These are phyloP conservation scores for Macroventuria anomochaeta DNA, from an alignment of 2,329 filamentous ascomycete species.

Conservation along the genomic window DNA sequence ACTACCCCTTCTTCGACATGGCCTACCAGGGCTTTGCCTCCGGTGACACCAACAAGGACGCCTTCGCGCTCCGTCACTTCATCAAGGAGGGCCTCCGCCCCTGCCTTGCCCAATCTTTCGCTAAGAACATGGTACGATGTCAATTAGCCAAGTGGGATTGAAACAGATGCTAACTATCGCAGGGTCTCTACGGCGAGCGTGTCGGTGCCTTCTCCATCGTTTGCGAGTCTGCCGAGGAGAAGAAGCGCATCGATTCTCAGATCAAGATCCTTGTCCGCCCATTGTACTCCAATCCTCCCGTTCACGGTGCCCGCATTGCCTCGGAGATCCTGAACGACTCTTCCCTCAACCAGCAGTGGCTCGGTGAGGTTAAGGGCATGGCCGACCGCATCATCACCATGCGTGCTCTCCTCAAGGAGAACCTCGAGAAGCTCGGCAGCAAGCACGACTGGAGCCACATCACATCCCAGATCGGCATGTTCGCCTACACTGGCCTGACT, in stretches of 20 bases:
- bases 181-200: conserved; percentile 98
- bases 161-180: background rate
- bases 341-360: conserved; percentile 89
- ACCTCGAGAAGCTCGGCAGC: conserved; percentile 92
- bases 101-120: conserved; percentile 89
- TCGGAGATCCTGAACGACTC: conserved; percentile 88
- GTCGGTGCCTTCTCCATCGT: conserved; percentile 96
- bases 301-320: conserved; percentile 95
- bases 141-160: background rate
- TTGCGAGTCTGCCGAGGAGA: conserved; percentile 83
- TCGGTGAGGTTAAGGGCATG: conserved; percentile 97
- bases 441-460: conserved; percentile 99
- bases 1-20: conserved; percentile 88
- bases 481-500: conserved; percentile 93
- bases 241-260: conserved; percentile 95
- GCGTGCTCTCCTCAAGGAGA: conserved; percentile 91
- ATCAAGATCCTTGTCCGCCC: conserved; percentile 98
- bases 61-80: conserved; percentile 92
- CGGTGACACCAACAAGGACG: conserved; percentile 89
- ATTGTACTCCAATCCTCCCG: conserved; percentile 96
- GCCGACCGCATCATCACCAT: conserved; percentile 99
- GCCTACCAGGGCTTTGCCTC: conserved; percentile 98
- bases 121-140: conserved; percentile 90
- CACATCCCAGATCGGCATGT: conserved; percentile 97
- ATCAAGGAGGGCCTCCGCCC: conserved; percentile 89